Evolutionary conservation across 202 grass and related monocot species (phyloP).

Genomic region (Musa balbisiana): DNA sequence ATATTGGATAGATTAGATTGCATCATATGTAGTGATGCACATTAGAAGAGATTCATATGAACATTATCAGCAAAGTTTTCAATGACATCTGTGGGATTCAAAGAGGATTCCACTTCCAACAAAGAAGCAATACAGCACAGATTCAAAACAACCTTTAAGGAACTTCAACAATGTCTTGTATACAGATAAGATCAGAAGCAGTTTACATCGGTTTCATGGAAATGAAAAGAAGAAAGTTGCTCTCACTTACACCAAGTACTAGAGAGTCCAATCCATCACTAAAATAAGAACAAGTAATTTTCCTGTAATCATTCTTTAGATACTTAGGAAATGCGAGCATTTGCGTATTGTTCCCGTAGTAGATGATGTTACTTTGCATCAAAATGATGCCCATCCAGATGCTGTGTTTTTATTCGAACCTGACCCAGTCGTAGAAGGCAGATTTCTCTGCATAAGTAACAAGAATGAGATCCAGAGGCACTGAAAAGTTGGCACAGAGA

Average conservation of each 20-base stretch:
- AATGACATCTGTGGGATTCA: too few species aligned
- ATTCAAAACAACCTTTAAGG: background rate
- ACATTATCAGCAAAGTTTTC: too few species aligned
- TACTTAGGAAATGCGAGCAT: background rate
- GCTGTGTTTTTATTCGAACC: slow-evolving; percentile 61
- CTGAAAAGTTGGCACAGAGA: background rate
- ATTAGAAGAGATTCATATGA: too few species aligned
- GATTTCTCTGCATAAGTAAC: slow-evolving; percentile 42
- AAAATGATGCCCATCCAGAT: slow-evolving; percentile 97
- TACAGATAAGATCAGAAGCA: background rate
- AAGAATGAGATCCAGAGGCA: background rate
- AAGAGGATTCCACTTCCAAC: too few species aligned
- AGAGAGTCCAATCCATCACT: background rate
- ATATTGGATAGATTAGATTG: too few species aligned
- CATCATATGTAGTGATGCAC: too few species aligned
- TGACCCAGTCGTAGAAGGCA: slow-evolving; percentile 44
- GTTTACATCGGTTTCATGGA: background rate
- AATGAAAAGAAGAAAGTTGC: background rate
- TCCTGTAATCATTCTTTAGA: background rate
- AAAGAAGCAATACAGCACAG: too few species aligned
- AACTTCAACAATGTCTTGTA: background rate
- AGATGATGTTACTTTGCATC: slow-evolving; percentile 15
- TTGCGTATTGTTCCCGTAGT: background rate
- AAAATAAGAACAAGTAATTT: background rate
- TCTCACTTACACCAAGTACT: background rate